Conservation (phyloP, 306 rosid genomes). For the Dalbergia cochinchinensis region DNA sequence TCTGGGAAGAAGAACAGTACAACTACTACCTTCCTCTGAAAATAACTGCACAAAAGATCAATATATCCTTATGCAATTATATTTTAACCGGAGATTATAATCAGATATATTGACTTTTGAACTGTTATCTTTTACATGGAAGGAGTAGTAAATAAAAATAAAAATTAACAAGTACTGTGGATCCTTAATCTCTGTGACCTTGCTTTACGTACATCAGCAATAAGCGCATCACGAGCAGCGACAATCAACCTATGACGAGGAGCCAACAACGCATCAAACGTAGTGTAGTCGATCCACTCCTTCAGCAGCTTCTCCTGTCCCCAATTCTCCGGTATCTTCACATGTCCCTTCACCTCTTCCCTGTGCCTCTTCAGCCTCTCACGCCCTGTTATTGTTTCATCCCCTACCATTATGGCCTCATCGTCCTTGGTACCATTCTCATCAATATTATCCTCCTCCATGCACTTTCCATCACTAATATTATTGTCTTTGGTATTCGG, state of each 20-base stretch:
- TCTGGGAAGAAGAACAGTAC: conserved; percentile 1
- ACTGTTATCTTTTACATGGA: no score
- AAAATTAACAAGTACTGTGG: conserved; percentile 45
- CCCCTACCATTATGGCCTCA: not conserved
- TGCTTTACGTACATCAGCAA: conserved; percentile 56
- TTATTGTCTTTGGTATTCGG: no score
- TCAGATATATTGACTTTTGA: no score
- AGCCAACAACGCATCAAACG: conserved; percentile 63
- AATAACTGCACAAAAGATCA: no score
- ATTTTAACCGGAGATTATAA: no score
- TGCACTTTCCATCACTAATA: not conserved
- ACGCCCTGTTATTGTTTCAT: conserved; percentile 28
- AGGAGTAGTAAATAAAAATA: not conserved
- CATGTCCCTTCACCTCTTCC: conserved; percentile 63
- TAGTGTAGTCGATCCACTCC: conserved; percentile 68
- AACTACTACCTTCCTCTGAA: no score
- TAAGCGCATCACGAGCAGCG: conserved; percentile 76
- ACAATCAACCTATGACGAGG: conserved; percentile 52
- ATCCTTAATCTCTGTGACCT: conserved; percentile 55
- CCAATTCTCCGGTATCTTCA: conserved; percentile 70
- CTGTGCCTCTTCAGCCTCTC: conserved; percentile 71
- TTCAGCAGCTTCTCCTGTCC: conserved; percentile 63
- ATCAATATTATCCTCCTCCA: not conserved
- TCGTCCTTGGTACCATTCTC: not conserved
- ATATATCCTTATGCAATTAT: no score